Evolutionary conservation across 2,329 filamentous ascomycete genomes (phyloP).

Genomic region (Colletotrichum cordylinicola): DNA sequence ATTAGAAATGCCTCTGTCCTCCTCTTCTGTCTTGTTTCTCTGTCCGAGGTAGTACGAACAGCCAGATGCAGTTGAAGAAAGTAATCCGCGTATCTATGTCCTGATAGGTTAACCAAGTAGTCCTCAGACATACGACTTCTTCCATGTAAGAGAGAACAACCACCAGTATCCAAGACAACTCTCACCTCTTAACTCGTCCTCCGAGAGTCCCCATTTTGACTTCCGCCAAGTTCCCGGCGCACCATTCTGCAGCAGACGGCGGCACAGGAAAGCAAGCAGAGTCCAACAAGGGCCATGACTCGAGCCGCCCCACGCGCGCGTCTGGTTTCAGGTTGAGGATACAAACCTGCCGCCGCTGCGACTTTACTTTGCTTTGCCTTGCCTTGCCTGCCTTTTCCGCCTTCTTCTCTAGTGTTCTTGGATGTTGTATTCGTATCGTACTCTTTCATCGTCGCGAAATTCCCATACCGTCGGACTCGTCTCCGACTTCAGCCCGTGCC

Average conservation of each 20-base stretch:
- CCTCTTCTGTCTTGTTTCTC: neutral
- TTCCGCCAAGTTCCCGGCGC: neutral
- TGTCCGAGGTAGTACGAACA: neutral
- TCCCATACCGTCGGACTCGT: neutral
- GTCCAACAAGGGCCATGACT: neutral
- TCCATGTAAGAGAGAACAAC: neutral
- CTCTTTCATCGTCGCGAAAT: neutral
- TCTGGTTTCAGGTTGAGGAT: slow-evolving; percentile 3
- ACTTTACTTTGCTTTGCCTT: neutral
- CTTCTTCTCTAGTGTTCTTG: neutral
- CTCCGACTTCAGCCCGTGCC: neutral
- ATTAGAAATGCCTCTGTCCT: neutral
- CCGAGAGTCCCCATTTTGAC: neutral
- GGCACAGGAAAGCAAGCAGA: neutral
- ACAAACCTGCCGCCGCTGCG: neutral
- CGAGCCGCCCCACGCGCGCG: neutral
- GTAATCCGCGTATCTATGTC: neutral
- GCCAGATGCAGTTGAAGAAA: neutral
- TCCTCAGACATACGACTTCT: neutral
- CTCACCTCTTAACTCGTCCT: neutral
- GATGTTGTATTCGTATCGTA: neutral
- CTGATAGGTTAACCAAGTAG: neutral
- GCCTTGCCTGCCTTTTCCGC: neutral
- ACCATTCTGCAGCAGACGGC: neutral
- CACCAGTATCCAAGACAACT: neutral